A percentile compares a stretch with the other conserved stretches of the same genome.
Conservation (phyloP, 176 grass and related monocot species). For the Triticum dicoccoides region DNA sequence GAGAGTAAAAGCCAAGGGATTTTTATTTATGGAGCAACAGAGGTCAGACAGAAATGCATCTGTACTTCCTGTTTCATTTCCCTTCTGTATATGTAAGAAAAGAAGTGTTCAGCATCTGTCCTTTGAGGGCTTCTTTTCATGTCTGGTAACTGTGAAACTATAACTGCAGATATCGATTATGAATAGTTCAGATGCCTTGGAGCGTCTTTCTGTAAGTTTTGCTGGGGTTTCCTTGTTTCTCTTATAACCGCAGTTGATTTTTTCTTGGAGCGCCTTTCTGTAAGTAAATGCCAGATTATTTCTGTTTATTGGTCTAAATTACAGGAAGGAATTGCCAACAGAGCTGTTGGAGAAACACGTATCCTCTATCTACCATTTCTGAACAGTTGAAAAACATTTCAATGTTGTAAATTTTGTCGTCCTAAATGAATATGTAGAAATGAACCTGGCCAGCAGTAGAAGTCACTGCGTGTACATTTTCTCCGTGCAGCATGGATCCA, state of each 20-base stretch:
- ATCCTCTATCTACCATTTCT: constrained; percentile 45
- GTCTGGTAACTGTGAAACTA: constrained; percentile 2
- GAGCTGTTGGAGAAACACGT: constrained; percentile 95
- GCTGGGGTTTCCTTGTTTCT: not conserved
- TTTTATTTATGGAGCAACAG: constrained; percentile 86
- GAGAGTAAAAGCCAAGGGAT: constrained; percentile 80
- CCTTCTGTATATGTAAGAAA: not conserved
- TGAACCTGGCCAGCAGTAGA: constrained; percentile 90
- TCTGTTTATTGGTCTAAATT: constrained; percentile 24
- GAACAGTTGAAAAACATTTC: constrained; percentile 23
- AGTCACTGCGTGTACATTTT: constrained; percentile 94
- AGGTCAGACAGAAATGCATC: constrained; percentile 43
- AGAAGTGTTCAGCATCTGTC: constrained; percentile 4
- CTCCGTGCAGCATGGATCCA: constrained; percentile 61
- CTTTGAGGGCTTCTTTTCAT: constrained; percentile 20
- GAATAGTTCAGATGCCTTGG: constrained; percentile 61
- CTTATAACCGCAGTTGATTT: constrained; percentile 50
- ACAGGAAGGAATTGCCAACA: constrained; percentile 89
- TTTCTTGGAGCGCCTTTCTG: not conserved
- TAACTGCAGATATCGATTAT: constrained; percentile 56
- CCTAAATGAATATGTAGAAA: constrained; percentile 58
- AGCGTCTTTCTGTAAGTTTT: constrained; percentile 72
- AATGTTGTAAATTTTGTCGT: constrained; percentile 20
- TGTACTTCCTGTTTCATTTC: constrained; percentile 10
- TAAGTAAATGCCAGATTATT: constrained; percentile 6